These are phyloP conservation scores for Brassica balearica DNA, from an alignment of 441 rosid species.

Conservation along the genomic window DNA sequence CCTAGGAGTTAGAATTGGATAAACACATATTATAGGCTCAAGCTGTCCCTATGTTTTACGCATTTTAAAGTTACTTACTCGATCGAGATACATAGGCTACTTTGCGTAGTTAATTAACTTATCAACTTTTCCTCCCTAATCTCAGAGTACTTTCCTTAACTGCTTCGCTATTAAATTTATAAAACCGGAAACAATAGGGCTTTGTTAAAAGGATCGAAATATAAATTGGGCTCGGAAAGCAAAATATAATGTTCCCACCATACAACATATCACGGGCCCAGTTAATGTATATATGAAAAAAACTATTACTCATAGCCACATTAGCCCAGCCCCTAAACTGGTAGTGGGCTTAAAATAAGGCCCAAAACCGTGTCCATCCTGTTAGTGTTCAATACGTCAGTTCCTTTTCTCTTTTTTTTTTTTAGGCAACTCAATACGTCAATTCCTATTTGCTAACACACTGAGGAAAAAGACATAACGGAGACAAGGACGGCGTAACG, in stretches of 20 bases:
- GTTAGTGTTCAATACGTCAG: not conserved
- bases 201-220: not conserved
- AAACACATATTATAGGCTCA: not conserved
- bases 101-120: not conserved
- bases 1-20: not conserved
- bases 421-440: not conserved
- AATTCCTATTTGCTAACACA: not conserved
- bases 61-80: not conserved
- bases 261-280: not conserved
- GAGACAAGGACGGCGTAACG: constrained; percentile 42
- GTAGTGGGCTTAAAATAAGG: not conserved
- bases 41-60: not conserved
- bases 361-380: not conserved
- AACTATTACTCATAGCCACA: not conserved
- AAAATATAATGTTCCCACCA: not conserved
- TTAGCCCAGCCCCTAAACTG: not conserved
- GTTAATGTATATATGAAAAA: not conserved
- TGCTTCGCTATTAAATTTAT: constrained; percentile 9
- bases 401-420: not conserved
- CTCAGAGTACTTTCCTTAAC: not conserved
- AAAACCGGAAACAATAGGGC: not conserved
- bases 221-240: not conserved
- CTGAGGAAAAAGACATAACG: not conserved
- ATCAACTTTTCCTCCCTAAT: not conserved
- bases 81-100: not conserved